A percentile compares a stretch with the other conserved stretches of the same genome.
Conservation (phyloP, 1,284 basidiomycete genomes). For the Cerioporus squamosus region DNA sequence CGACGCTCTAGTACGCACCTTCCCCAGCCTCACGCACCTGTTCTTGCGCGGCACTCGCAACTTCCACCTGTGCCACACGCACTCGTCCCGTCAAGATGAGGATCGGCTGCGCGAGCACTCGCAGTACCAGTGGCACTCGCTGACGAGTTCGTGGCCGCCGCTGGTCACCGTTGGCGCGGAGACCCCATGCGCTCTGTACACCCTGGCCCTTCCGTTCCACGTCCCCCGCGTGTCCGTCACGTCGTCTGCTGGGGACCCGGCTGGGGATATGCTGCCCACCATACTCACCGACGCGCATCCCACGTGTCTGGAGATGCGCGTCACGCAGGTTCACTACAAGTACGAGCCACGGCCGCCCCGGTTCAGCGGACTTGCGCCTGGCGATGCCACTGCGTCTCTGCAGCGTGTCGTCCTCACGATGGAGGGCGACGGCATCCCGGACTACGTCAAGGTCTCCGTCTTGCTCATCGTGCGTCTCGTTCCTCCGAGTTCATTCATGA, state of each 20-base stretch:
- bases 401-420: conserved; percentile 2
- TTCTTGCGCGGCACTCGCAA: conserved; percentile 4
- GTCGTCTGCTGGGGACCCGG: conserved; percentile 4
- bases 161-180: neutral
- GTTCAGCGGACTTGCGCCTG: neutral
- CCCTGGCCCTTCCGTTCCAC: conserved; percentile 7
- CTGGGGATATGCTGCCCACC: conserved; percentile 1
- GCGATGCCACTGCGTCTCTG: neutral
- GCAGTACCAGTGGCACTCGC: conserved; percentile 8
- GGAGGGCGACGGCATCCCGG: conserved; percentile 7
- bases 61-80: conserved; percentile 9
- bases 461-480: conserved; percentile 1
- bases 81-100: conserved; percentile 1
- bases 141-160: neutral
- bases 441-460: conserved; percentile 3
- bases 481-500: neutral
- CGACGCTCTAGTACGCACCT: conserved; percentile 4
- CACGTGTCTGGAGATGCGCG: conserved; percentile 5
- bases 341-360: conserved; percentile 4
- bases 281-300: conserved; percentile 7
- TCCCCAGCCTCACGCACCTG: conserved; percentile 4
- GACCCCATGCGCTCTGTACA: conserved; percentile 4
- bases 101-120: conserved; percentile 2
- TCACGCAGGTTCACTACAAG: conserved; percentile 7
- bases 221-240: neutral